phyloP scores from a whole-genome alignment of 257 asterid genomes.

The Lavandula angustifolia region DNA sequence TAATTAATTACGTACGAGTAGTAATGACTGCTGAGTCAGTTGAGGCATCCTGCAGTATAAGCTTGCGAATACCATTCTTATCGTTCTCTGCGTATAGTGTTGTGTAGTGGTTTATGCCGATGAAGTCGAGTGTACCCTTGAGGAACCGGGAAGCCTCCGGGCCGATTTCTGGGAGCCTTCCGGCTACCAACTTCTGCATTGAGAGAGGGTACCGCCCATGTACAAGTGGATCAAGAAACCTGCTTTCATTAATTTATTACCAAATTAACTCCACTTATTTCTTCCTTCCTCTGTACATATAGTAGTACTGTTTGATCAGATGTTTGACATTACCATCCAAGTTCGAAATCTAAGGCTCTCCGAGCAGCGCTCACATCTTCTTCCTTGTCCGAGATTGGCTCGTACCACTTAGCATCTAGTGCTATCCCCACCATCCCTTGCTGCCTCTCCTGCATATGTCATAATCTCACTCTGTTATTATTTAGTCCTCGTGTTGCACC shows the following conservation, averaged over 20 bases:
- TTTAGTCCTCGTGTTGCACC: too few relatives aligned
- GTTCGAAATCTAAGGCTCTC: constrained; percentile 74
- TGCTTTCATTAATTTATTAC: too few relatives aligned
- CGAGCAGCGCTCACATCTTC: constrained; percentile 72
- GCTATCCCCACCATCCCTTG: constrained; percentile 74
- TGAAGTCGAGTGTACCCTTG: constrained; percentile 72
- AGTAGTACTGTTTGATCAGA: too few relatives aligned
- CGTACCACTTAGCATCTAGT: constrained; percentile 75
- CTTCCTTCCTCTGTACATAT: background rate
- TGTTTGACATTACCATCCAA: constrained; percentile 65
- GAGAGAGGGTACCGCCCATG: constrained; percentile 84
- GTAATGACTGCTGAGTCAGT: constrained; percentile 76
- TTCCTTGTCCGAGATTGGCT: constrained; percentile 53
- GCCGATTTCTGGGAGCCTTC: constrained; percentile 62
- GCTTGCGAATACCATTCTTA: constrained; percentile 50
- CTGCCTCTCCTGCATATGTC: constrained; percentile 70
- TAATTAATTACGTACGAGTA: constrained; percentile 76
- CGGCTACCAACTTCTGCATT: constrained; percentile 73
- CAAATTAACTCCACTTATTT: too few relatives aligned
- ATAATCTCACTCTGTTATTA: too few relatives aligned
- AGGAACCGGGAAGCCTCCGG: constrained; percentile 44
- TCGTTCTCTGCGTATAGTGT: constrained; percentile 70
- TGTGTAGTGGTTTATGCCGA: constrained; percentile 86
- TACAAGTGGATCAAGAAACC: constrained; percentile 96
- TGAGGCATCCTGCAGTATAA: constrained; percentile 59